These are phyloP conservation scores for Cryptosporidium canis DNA, from an alignment of 169 alveolate genomes.

Conservation along the genomic window DNA sequence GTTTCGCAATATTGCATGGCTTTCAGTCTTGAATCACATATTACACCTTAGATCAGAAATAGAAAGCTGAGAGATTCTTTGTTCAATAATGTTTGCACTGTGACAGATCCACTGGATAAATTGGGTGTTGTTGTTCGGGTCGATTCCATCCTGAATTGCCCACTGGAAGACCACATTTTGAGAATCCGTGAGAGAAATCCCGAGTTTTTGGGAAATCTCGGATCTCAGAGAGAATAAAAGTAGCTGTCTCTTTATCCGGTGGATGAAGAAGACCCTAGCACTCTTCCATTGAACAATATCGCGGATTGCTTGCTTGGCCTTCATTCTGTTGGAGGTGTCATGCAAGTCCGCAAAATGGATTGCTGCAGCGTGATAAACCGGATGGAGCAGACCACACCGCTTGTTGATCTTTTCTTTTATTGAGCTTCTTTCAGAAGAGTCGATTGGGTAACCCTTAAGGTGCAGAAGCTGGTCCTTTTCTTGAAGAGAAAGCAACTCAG, in stretches of 20 bases:
- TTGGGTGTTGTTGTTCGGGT: constrained; percentile 48
- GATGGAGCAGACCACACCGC: constrained; percentile 75
- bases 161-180: constrained; percentile 54
- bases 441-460: constrained; percentile 73
- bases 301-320: constrained; percentile 82
- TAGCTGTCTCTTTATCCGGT: constrained; percentile 78
- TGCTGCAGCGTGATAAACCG: constrained; percentile 79
- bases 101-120: constrained; percentile 65
- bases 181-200: constrained; percentile 22
- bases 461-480: constrained; percentile 55
- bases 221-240: constrained; percentile 75
- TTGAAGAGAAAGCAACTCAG: constrained; percentile 72
- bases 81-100: constrained; percentile 45
- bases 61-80: constrained; percentile 42
- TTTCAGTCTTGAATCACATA: no score
- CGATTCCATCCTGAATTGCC: constrained; percentile 64
- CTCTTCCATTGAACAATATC: constrained; percentile 82
- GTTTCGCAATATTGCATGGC: no score
- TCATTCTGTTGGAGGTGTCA: constrained; percentile 86
- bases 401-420: constrained; percentile 76
- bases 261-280: constrained; percentile 81
- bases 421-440: constrained; percentile 68
- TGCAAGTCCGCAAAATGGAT: constrained; percentile 85
- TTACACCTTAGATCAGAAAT: neutral
- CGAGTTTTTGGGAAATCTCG: constrained; percentile 57